Evolutionary conservation across 176 grass and related monocot species (phyloP).

Genomic region (Microstegium vimineum): DNA sequence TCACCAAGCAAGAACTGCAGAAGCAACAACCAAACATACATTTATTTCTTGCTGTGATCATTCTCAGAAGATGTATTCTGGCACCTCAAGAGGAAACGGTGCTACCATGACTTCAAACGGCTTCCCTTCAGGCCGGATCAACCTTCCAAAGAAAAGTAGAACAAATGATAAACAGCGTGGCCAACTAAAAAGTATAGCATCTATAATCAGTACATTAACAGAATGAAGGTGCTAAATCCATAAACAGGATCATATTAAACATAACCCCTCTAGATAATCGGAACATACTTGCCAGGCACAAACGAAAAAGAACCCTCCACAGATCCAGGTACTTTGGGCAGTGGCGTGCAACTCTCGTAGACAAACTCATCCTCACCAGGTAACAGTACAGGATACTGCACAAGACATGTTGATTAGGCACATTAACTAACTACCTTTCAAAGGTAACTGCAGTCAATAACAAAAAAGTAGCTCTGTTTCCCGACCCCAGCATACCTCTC

Average conservation of each 20-base stretch:
- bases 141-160: slow-evolving; percentile 38
- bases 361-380: slow-evolving; percentile 78
- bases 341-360: slow-evolving; percentile 68
- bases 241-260: neutral
- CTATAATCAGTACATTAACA: neutral
- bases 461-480: neutral
- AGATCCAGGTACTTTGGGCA: slow-evolving; percentile 55
- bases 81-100: slow-evolving; percentile 46
- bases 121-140: slow-evolving; percentile 67
- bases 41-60: neutral
- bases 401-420: neutral
- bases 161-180: neutral
- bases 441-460: neutral
- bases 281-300: slow-evolving; percentile 80
- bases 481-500: slow-evolving; percentile 49
- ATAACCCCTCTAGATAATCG: neutral
- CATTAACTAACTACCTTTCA: neutral
- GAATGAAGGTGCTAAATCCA: neutral
- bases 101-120: slow-evolving; percentile 73
- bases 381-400: slow-evolving; percentile 74
- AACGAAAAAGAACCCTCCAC: slow-evolving; percentile 83
- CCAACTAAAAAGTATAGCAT: neutral
- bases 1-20: neutral
- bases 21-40: neutral
- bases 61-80: slow-evolving; percentile 75